phyloP scores from a whole-genome alignment of 75 land plant genomes.

The Gnetum montanum region DNA sequence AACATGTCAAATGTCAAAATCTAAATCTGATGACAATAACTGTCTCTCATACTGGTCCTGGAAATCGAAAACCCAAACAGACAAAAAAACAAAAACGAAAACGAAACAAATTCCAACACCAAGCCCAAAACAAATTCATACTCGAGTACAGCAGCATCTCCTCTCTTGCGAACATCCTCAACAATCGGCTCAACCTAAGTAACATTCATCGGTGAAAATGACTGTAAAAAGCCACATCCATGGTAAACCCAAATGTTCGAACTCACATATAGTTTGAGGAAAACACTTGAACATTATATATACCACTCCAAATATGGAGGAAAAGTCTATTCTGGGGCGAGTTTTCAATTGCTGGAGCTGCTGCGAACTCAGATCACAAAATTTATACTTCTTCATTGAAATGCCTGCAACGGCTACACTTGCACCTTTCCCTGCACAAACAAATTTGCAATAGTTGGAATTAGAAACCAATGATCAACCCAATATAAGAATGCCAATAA shows the following conservation, averaged over 20 bases:
- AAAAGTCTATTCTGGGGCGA: constrained; percentile 93
- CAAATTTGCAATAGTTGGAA: too few relatives aligned
- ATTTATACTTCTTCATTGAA: constrained; percentile 59
- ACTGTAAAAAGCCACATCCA: constrained; percentile 1
- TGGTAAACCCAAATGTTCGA: not conserved
- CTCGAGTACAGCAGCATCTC: constrained; percentile 89
- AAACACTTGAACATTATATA: too few relatives aligned
- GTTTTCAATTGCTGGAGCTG: constrained; percentile 64
- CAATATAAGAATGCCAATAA: too few relatives aligned
- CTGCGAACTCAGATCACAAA: constrained; percentile 48
- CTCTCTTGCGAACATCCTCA: constrained; percentile 76
- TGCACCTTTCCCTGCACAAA: not conserved
- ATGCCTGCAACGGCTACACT: constrained; percentile 9
- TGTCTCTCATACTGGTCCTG: not conserved
- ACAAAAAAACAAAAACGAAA: not conserved
- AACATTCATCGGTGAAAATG: too few relatives aligned
- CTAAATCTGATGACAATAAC: not conserved
- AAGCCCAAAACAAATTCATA: constrained; percentile 18
- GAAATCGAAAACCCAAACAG: not conserved
- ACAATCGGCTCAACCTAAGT: constrained; percentile 87
- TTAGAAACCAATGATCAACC: too few relatives aligned
- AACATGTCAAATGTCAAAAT: not conserved
- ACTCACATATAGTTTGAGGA: too few relatives aligned
- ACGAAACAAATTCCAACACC: not conserved
- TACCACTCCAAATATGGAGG: constrained; percentile 76